phyloP scores from a whole-genome alignment of 2,329 filamentous ascomycete genomes.

The Aspergillus sp. region DNA sequence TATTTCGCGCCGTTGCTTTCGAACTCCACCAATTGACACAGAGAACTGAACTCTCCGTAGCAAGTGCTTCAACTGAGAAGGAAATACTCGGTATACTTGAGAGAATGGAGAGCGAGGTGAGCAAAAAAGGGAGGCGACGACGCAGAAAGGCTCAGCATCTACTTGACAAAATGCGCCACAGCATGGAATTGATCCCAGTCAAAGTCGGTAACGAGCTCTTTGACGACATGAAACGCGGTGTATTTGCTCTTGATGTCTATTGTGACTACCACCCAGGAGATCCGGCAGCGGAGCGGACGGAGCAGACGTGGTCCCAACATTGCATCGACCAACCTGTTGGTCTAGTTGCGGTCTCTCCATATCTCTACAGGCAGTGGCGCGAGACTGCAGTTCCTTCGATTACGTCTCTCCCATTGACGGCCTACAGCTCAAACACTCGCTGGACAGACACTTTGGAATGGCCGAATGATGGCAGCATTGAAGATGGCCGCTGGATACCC shows the following conservation, averaged over 20 bases:
- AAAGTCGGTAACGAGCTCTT: constrained; percentile 34
- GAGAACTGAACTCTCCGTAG: constrained; percentile 25
- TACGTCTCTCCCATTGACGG: constrained; percentile 16
- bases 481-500: background rate
- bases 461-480: constrained; percentile 9
- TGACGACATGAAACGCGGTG: constrained; percentile 36
- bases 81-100: constrained; percentile 30
- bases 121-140: constrained; percentile 25
- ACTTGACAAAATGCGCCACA: constrained; percentile 28
- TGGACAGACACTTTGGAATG: constrained; percentile 14
- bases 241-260: constrained; percentile 34
- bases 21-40: constrained; percentile 32
- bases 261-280: constrained; percentile 40
- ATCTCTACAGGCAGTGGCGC: constrained; percentile 22
- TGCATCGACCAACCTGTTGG: constrained; percentile 18
- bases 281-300: constrained; percentile 29
- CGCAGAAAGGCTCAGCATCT: constrained; percentile 29
- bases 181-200: constrained; percentile 35
- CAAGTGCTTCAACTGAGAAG: constrained; percentile 23
- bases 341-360: constrained; percentile 24
- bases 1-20: constrained; percentile 31
- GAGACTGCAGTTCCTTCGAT: constrained; percentile 11
- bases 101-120: constrained; percentile 33
- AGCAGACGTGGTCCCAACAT: constrained; percentile 21
- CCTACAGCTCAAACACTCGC: constrained; percentile 20